These are phyloP conservation scores for Lachancea lanzarotensis DNA, from an alignment of 805 yeast genomes.

Conservation along the genomic window DNA sequence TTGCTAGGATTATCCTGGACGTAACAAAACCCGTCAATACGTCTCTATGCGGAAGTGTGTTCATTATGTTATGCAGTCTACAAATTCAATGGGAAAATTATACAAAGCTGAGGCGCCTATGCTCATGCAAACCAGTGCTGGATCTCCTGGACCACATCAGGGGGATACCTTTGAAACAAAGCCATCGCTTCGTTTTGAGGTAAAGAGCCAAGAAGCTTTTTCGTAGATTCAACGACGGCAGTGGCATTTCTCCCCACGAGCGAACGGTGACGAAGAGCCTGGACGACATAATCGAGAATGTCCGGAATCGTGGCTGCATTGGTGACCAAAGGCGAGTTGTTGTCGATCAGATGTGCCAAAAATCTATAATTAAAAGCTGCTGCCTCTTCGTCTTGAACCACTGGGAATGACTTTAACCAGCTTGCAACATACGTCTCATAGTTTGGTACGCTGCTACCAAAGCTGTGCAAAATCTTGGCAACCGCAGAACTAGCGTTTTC, in stretches of 20 bases:
- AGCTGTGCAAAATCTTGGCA: conserved; percentile 70
- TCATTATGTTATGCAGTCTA: conserved; percentile 3
- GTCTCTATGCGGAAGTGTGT: not conserved
- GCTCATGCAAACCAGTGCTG: conserved; percentile 49
- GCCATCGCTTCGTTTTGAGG: conserved; percentile 67
- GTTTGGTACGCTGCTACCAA: conserved; percentile 53
- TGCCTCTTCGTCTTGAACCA: conserved; percentile 77
- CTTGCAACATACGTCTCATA: conserved; percentile 55
- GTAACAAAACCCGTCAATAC: not conserved
- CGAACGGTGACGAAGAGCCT: conserved; percentile 63
- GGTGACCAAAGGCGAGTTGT: conserved; percentile 52
- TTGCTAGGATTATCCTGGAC: too few relatives aligned
- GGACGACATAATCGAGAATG: conserved; percentile 62
- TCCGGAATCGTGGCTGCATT: conserved; percentile 45
- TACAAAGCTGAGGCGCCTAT: not conserved
- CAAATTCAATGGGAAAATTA: not conserved
- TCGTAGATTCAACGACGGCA: conserved; percentile 53
- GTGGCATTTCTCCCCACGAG: conserved; percentile 69
- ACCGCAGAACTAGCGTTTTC: conserved; percentile 80
- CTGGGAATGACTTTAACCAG: conserved; percentile 82
- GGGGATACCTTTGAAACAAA: conserved; percentile 55
- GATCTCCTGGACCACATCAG: conserved; percentile 52
- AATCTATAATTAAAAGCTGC: conserved; percentile 80
- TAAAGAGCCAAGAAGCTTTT: conserved; percentile 53
- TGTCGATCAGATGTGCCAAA: conserved; percentile 62